These are phyloP conservation scores for Saururus chinensis DNA, from an alignment of 164 flowering plant genomes.

Conservation along the genomic window DNA sequence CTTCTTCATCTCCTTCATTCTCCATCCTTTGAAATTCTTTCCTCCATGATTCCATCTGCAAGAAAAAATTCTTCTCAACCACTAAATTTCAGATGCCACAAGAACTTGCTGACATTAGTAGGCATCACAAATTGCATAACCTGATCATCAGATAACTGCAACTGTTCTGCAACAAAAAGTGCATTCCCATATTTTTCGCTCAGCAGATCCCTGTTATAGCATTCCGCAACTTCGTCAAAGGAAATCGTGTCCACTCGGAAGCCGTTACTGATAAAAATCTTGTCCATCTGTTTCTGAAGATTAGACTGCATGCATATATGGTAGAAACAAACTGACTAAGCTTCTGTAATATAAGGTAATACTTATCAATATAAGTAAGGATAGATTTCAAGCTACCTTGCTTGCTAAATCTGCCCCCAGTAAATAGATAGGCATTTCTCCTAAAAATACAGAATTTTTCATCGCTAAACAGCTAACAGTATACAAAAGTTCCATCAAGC, in stretches of 20 bases:
- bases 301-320: conserved; percentile 20
- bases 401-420: conserved; percentile 39
- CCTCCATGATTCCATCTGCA: conserved; percentile 86
- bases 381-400: conserved; percentile 17
- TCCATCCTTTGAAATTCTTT: conserved; percentile 60
- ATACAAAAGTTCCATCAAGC: conserved; percentile 46
- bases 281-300: conserved; percentile 41
- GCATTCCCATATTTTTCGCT: conserved; percentile 23
- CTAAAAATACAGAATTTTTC: conserved; percentile 54
- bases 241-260: conserved; percentile 39
- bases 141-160: conserved; percentile 83
- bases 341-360: not conserved
- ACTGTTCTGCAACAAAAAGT: conserved; percentile 71
- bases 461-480: conserved; percentile 52
- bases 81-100: no score
- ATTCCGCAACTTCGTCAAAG: conserved; percentile 34
- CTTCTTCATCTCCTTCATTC: conserved; percentile 90
- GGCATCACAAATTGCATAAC: conserved; percentile 17
- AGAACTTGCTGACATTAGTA: not conserved
- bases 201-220: conserved; percentile 23
- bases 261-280: conserved; percentile 63
- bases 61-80: not conserved
- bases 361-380: not conserved
- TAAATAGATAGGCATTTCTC: conserved; percentile 66
- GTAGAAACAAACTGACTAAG: not conserved